phyloP scores from a whole-genome alignment of 2,329 filamentous ascomycete species.

The Zasmidium citrigriseum region DNA sequence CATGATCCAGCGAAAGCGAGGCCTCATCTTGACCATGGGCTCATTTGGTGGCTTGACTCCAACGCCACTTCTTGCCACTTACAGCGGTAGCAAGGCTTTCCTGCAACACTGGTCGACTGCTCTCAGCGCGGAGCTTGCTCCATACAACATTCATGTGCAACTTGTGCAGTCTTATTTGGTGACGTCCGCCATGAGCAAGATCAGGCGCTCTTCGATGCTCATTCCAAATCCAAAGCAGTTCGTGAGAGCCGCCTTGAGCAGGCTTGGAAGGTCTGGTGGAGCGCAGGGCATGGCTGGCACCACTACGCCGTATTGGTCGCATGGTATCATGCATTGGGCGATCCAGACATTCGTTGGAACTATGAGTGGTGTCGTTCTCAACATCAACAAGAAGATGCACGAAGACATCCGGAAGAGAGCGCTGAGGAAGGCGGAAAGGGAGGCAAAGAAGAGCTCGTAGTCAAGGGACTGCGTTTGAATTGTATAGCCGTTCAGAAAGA shows the following conservation, averaged over 20 bases:
- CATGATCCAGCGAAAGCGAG: conserved; percentile 80
- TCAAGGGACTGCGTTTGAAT: neutral
- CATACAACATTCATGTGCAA: conserved; percentile 83
- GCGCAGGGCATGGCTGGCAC: conserved; percentile 79
- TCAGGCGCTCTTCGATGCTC: conserved; percentile 73
- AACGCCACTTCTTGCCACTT: conserved; percentile 89
- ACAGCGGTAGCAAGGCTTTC: conserved; percentile 97
- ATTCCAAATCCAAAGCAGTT: conserved; percentile 83
- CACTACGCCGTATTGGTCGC: conserved; percentile 90
- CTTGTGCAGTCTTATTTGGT: conserved; percentile 90
- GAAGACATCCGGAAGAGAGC: conserved; percentile 79
- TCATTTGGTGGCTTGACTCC: conserved; percentile 93
- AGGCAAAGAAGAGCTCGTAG: conserved; percentile 64
- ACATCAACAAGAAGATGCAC: conserved; percentile 71
- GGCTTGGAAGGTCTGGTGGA: conserved; percentile 75
- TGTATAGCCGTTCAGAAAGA: neutral
- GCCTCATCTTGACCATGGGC: conserved; percentile 94
- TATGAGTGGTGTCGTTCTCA: conserved; percentile 58
- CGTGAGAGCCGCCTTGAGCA: conserved; percentile 74
- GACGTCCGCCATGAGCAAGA: conserved; percentile 95
- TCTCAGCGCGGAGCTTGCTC: conserved; percentile 78
- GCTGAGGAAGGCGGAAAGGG: conserved; percentile 78
- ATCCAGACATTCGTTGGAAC: conserved; percentile 63
- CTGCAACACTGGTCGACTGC: conserved; percentile 93
- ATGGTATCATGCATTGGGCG: conserved; percentile 84